phyloP scores from a whole-genome alignment of 129 eudicot genomes.

The Chrysanthemum lavandulifolium region DNA sequence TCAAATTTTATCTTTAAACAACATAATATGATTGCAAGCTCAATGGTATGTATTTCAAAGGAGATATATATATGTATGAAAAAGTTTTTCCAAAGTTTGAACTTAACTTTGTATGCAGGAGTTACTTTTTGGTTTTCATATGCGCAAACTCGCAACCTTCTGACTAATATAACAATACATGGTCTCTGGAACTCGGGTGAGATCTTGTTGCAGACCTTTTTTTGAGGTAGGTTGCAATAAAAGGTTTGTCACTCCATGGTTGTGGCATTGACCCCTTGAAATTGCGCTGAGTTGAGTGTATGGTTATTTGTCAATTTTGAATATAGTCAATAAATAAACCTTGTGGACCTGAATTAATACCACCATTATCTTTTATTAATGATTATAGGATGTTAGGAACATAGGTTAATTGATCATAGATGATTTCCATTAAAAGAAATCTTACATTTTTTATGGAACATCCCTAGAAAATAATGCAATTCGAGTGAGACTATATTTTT shows the following conservation, averaged over 20 bases:
- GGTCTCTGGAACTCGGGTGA: constrained; percentile 96
- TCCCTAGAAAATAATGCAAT: background rate
- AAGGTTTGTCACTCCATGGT: background rate
- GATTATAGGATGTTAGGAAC: background rate
- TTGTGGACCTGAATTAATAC: background rate
- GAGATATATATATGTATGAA: too few relatives aligned
- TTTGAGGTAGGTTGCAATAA: constrained; percentile 53
- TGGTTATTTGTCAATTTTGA: background rate
- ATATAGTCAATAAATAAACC: background rate
- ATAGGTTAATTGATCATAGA: background rate
- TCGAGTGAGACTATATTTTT: background rate
- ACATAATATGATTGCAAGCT: background rate
- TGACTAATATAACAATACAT: constrained; percentile 85
- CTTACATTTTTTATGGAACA: background rate
- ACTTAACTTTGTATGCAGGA: constrained; percentile 40
- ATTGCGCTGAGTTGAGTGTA: background rate
- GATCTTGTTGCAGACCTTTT: constrained; percentile 74
- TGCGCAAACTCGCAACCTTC: constrained; percentile 97
- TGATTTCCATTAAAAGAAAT: too few relatives aligned
- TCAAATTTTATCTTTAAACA: background rate
- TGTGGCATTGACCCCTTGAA: background rate
- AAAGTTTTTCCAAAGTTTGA: background rate
- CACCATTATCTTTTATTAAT: background rate
- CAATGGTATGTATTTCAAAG: too few relatives aligned
- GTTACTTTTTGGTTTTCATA: constrained; percentile 83